Conservation (phyloP, 208 protist genomes). For the Acanthamoeba castellanii region DNA sequence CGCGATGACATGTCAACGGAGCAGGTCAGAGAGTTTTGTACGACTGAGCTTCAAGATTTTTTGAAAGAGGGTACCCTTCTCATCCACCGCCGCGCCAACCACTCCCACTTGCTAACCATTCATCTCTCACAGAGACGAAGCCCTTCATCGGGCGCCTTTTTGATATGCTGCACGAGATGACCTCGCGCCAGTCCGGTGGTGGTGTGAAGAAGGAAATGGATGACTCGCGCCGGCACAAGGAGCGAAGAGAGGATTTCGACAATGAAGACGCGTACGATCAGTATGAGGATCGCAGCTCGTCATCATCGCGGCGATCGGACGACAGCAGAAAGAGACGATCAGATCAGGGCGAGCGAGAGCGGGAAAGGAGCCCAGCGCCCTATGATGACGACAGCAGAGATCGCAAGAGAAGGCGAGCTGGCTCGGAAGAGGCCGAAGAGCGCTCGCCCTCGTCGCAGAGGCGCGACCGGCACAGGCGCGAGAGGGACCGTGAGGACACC, state of each 20-base stretch:
- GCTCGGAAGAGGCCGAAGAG: slow-evolving; percentile 14
- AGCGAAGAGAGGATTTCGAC: neutral
- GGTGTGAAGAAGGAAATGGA: neutral
- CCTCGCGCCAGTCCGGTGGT: neutral
- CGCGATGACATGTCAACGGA: slow-evolving; percentile 54
- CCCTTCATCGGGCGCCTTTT: slow-evolving; percentile 51
- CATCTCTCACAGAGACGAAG: neutral
- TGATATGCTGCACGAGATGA: slow-evolving; percentile 2
- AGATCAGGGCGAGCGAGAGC: neutral
- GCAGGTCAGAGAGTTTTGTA: slow-evolving; percentile 30
- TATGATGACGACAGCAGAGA: neutral
- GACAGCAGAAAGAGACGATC: slow-evolving; percentile 17
- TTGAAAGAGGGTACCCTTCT: slow-evolving; percentile 1
- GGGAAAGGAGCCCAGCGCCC: neutral
- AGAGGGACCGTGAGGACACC: neutral
- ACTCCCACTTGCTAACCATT: neutral
- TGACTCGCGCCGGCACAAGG: neutral
- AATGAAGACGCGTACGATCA: neutral
- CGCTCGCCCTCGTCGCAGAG: neutral
- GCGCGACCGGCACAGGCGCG: slow-evolving; percentile 4
- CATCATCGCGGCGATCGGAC: neutral
- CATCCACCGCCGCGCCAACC: neutral
- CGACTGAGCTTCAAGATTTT: slow-evolving; percentile 58
- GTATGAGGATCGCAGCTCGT: neutral
- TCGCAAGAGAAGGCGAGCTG: slow-evolving; percentile 1